Evolutionary conservation across 495 filamentous ascomycete genomes (phyloP).

Genomic region (Neurospora discreta): DNA sequence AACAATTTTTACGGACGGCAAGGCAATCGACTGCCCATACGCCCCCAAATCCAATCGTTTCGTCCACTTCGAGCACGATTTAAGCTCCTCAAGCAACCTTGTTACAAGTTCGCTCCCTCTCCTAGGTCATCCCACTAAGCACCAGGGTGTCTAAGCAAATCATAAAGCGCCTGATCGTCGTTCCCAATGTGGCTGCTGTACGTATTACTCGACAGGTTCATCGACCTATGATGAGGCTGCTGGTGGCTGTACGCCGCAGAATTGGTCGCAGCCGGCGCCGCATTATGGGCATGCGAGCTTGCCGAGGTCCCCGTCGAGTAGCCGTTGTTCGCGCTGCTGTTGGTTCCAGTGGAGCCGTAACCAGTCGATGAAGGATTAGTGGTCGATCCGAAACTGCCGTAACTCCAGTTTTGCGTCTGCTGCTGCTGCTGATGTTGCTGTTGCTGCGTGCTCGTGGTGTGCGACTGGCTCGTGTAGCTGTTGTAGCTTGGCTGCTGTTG

Average conservation of each 20-base stretch:
- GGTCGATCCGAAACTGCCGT: constrained; percentile 5
- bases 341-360: constrained; percentile 8
- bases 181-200: constrained; percentile 19
- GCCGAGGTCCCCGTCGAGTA: constrained; percentile 3
- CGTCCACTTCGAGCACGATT: not conserved
- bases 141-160: constrained; percentile 9
- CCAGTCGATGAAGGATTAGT: constrained; percentile 2
- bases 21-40: not conserved
- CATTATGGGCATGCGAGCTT: constrained; percentile 5
- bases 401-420: constrained; percentile 2
- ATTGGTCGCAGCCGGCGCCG: not conserved
- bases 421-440: not conserved
- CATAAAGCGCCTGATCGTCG: constrained; percentile 15
- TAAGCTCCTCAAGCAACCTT: not conserved
- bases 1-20: not conserved
- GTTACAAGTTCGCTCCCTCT: not conserved
- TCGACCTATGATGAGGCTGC: constrained; percentile 15
- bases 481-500: constrained; percentile 10
- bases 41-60: not conserved
- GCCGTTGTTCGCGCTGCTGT: constrained; percentile 1
- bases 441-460: constrained; percentile 7
- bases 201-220: constrained; percentile 22
- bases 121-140: not conserved
- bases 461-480: constrained; percentile 10
- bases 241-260: constrained; percentile 4